A percentile compares a stretch with the other conserved stretches of the same genome.
These are phyloP conservation scores for Thelephora ganbajun DNA, from an alignment of 768 basidiomycete species.

Conservation along the genomic window DNA sequence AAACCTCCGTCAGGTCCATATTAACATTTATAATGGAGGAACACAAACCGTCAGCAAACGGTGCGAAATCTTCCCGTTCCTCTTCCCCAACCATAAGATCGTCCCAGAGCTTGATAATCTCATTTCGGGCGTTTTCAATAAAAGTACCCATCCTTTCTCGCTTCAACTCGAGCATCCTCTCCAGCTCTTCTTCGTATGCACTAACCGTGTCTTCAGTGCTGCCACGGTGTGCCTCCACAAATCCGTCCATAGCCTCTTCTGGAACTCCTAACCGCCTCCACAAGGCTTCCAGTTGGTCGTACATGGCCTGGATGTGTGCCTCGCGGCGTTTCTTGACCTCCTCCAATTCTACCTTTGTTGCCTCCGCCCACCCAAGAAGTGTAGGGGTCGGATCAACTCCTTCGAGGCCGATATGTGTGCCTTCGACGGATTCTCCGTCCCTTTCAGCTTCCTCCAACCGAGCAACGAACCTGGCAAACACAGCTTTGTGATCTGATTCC, in stretches of 20 bases:
- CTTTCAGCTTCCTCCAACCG: conserved; percentile 41
- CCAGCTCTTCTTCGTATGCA: conserved; percentile 83
- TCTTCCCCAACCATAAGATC: conserved; percentile 77
- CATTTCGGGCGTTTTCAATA: conserved; percentile 64
- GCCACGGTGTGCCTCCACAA: conserved; percentile 78
- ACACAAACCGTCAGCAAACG: conserved; percentile 65
- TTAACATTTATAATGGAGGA: background rate
- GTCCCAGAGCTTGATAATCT: conserved; percentile 75
- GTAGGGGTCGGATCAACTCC: conserved; percentile 66
- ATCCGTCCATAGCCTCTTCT: conserved; percentile 78
- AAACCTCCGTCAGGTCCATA: background rate
- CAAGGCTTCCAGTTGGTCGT: conserved; percentile 82
- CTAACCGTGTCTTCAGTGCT: conserved; percentile 62
- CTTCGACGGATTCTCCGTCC: conserved; percentile 28
- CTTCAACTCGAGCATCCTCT: conserved; percentile 82
- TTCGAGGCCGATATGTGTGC: conserved; percentile 42
- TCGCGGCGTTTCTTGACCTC: conserved; percentile 67
- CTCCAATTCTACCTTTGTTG: conserved; percentile 43
- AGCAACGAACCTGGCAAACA: conserved; percentile 50
- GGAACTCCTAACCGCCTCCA: conserved; percentile 79
- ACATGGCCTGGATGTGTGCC: conserved; percentile 81
- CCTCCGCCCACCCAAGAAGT: conserved; percentile 60
- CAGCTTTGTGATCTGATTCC: conserved; percentile 38
- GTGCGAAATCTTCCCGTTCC: conserved; percentile 67
- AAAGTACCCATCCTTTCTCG: conserved; percentile 79